Evolutionary conservation across 768 basidiomycete species (phyloP), one percentile per base, ranked within the genome.

Genomic region (Xerocomus potaroensis): DNA sequence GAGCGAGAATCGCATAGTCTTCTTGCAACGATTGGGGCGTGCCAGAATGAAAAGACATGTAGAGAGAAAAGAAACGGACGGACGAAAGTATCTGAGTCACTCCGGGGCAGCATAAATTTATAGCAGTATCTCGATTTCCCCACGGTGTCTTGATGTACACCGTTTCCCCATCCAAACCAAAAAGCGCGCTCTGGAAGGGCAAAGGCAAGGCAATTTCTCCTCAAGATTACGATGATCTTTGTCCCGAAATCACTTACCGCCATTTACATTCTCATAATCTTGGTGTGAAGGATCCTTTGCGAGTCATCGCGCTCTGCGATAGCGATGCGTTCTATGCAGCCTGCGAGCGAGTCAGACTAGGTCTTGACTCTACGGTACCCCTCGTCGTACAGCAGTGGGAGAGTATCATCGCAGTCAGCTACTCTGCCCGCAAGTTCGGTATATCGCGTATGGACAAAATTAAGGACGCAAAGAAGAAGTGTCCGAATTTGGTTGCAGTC

Each of bases 381-480:
- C 72, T 94, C 10, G 88, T 91, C 5, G 91, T 92, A 6, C 75
- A 84, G 35, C 92, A 95, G 54, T 94, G 93, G 93, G 80, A 87
- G 36, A 73, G 80, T 14, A 62, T 94, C 43, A 98, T 99, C 48
- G 96, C 96, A 0, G 87, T 98, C 52, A 97, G 94, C 67, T 98
- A 99, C 61, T 84, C 93, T 5, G 95, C 96, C 0, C 79, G 96
- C 52, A 82, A 81, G 59, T 97, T 78, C 61, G 95, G 94, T 5
- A 94, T 99, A 57, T 89, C 91, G n/a, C 72, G 95, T 37, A 89
- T 91, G 81, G 86, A 84, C 65, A 84, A 82, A 62, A 71, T 83
- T 48, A 77, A 83, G 59, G 89, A 94, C 37, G 91, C 95, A 7
- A 76, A 82, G 68, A 83, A 87, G 65, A 79, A 81, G 53, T 98